Evolutionary conservation across 2,329 filamentous ascomycete species (phyloP), one percentile per base, ranked within the genome.

Genomic region (Rutstroemia sp.): DNA sequence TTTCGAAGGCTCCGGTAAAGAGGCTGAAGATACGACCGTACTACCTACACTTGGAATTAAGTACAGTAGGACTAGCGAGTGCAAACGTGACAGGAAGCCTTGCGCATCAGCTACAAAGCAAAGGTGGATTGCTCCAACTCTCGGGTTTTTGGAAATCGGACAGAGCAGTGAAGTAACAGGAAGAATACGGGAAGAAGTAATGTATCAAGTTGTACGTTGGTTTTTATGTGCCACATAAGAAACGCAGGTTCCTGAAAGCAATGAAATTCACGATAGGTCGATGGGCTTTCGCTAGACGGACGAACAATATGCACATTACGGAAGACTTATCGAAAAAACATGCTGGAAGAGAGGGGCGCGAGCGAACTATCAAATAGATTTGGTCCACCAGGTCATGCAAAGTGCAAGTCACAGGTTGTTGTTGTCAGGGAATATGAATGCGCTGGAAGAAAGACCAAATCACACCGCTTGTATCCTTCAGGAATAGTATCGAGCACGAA

Each of bases 1-100:
- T 54, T 47, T 54, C 25, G 44, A 10, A 40, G 21, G 51, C 51
- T 48, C 51, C 51, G 51, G 39, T 48, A 27, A 39, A 52, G 48
- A 56, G 54, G 54, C 48, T 56, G 54, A 53, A 40, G 30, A 34
- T 34, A 34, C 30, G 12, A 34, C 30, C 30, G 30, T 12, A 10
- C 12, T 12, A 34, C 9, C 30, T 34, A 34, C 30, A 12, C 7
- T 27, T 27, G 7, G 25, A 27, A 27, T 27, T 7, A 12, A 34
- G 30, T 12, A 34, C 4, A 34, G 30, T 12, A 34, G 30, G 30
- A 34, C 30, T 34, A 34, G 30, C 30, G 30, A 34, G 30, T 34
- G 30, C 30, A 12, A 34, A 34, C 30, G 30, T 34, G 30, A 34
- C 9, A 34, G 9, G 30, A 34, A 10, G 30, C 30, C 30, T 34